Evolutionary conservation across 108 stramenopile species (phyloP).

Genomic region (Nannochloropsis gaditana): DNA sequence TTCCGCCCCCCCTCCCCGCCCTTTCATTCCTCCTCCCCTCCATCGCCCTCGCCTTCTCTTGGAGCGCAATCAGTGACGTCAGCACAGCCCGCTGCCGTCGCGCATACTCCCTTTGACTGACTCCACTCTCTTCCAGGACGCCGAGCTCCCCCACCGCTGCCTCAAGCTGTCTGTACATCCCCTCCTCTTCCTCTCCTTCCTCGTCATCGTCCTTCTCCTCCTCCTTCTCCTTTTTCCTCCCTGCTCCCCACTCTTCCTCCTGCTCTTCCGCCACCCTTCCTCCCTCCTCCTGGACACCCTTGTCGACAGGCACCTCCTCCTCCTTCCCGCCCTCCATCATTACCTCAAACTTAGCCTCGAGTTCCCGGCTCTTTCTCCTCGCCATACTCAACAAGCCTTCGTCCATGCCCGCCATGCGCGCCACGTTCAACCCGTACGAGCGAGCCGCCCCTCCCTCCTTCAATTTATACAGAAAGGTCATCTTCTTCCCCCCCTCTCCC

Average conservation of each 20-base stretch:
- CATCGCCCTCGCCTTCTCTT: neutral
- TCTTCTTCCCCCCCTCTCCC: neutral
- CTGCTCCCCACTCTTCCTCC: neutral
- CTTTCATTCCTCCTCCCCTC: neutral
- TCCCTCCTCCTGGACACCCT: no score
- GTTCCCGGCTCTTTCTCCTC: conserved; percentile 27
- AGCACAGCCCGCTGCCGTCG: neutral
- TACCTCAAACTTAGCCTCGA: neutral
- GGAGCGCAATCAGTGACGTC: neutral
- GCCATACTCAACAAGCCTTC: conserved; percentile 28
- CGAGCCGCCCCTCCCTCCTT: conserved; percentile 31
- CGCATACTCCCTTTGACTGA: neutral
- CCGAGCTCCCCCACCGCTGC: neutral
- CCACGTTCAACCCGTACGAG: conserved; percentile 42
- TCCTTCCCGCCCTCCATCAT: neutral
- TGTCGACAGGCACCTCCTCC: neutral
- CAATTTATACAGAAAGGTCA: conserved; percentile 49
- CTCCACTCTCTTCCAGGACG: neutral
- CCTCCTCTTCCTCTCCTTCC: neutral
- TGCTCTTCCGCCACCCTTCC: no score
- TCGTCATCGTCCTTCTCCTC: neutral
- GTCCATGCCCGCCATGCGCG: conserved; percentile 42
- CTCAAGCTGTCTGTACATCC: neutral
- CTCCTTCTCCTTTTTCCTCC: neutral
- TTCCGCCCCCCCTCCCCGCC: neutral